Evolutionary conservation across 73 alveolate species (phyloP), one percentile per base, ranked within the genome.

Genomic region (Symbiodinium natans): DNA sequence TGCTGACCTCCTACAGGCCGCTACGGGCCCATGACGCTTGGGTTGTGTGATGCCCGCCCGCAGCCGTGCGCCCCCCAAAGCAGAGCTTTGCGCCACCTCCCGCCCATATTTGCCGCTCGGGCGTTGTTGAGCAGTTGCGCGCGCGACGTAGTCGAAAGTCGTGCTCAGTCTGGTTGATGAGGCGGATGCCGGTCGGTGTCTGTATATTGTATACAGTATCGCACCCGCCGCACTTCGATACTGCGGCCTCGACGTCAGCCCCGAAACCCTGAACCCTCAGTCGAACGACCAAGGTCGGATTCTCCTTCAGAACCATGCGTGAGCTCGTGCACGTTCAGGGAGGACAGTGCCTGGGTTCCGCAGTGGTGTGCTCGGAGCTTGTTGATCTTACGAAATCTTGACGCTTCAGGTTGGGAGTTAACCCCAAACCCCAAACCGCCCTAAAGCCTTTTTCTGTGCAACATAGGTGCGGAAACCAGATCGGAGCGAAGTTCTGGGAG

Each of bases 401-500:
- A n/a, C n/a, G n/a, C n/a, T n/a, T n/a, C n/a, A n/a, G n/a, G n/a
- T n/a, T n/a, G n/a, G n/a, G n/a, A n/a, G n/a, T n/a, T n/a, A n/a
- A n/a, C n/a, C n/a, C n/a, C n/a, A n/a, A n/a, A n/a, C n/a, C n/a
- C n/a, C n/a, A n/a, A n/a, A n/a, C n/a, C n/a, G n/a, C n/a, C n/a
- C n/a, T n/a, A n/a, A n/a, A n/a, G n/a, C n/a, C n/a, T n/a, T n/a
- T n/a, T n/a, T n/a, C n/a, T n/a, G n/a, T 52, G 3, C 31, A 13
- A 15, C 10, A 2, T 29, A 52, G 71, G 99, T 99, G 99, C 99
- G 99, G 99, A 93, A 99, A 99, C 99, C 99, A 99, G 99, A 99
- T 99, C 99, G 99, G 99, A 82, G 99, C 99, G 95, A 99, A 99
- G 99, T 99, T 99, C 99, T 99, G 99, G 99, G 99, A 99, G 99